Percentiles rank a stretch among this genome's conserved stretches.
phyloP scores from a whole-genome alignment of 768 basidiomycete species.

The Tephrocybe sp. region DNA sequence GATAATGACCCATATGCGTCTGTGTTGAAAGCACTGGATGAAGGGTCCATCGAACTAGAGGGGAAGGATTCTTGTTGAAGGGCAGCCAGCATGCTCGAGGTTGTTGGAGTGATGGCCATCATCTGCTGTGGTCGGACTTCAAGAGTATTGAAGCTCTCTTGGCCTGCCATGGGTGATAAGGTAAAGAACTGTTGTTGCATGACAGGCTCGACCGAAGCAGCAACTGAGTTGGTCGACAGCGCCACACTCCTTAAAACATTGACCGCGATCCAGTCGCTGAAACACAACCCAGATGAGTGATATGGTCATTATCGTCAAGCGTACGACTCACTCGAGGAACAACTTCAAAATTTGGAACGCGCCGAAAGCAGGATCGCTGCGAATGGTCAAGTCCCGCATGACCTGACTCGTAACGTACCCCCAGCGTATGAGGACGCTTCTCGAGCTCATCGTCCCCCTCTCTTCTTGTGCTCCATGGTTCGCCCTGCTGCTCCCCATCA shows the following conservation, averaged over 20 bases:
- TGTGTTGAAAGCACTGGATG: conserved; percentile 58
- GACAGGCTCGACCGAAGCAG: conserved; percentile 87
- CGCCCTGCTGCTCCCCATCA: conserved; percentile 70
- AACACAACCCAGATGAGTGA: conserved; percentile 14
- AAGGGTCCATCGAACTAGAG: conserved; percentile 62
- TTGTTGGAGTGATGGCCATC: conserved; percentile 83
- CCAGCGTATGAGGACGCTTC: conserved; percentile 88
- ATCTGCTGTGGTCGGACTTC: conserved; percentile 59
- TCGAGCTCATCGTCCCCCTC: conserved; percentile 77
- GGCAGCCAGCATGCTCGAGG: conserved; percentile 88
- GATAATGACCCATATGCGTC: conserved; percentile 71
- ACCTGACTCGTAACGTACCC: conserved; percentile 92
- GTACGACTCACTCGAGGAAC: conserved; percentile 75
- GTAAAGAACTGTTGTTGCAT: conserved; percentile 90
- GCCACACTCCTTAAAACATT: conserved; percentile 87
- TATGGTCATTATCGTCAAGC: conserved; percentile 8
- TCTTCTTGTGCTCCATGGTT: conserved; percentile 63
- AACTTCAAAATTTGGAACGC: conserved; percentile 91
- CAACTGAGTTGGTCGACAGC: conserved; percentile 87
- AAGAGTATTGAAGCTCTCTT: conserved; percentile 71
- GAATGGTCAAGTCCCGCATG: conserved; percentile 90
- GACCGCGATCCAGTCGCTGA: conserved; percentile 88
- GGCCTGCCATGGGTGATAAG: conserved; percentile 86
- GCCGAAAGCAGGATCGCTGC: conserved; percentile 90
- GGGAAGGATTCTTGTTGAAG: conserved; percentile 77